A percentile compares a stretch with the other conserved stretches of the same genome.
Evolutionary conservation across 225 moss, liverwort and hornwort species (phyloP).

Genomic region (Climacium dendroides): DNA sequence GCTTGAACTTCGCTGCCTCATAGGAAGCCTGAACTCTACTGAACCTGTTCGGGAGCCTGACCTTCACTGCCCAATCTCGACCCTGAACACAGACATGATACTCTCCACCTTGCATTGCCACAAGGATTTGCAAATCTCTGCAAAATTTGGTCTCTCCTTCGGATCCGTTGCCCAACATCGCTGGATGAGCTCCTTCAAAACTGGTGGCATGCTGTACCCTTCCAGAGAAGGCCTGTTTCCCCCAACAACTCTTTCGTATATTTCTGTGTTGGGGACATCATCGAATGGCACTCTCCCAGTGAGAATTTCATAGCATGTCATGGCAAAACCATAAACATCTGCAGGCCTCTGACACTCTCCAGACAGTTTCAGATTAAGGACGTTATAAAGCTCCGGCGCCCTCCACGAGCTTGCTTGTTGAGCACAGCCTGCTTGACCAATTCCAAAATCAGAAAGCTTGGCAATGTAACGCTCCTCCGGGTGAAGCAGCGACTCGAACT

Average conservation of each 20-base stretch:
- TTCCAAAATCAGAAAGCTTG: slow-evolving; percentile 31
- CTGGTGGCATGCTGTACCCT: not conserved
- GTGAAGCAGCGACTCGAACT: not conserved
- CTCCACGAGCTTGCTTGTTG: not conserved
- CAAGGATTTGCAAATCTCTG: slow-evolving; percentile 4
- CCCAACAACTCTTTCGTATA: not conserved
- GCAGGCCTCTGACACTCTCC: slow-evolving; percentile 2
- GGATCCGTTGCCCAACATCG: slow-evolving; percentile 30
- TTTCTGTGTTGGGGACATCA: not conserved
- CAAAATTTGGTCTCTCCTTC: slow-evolving; percentile 2
- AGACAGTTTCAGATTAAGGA: not conserved
- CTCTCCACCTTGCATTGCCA: slow-evolving; percentile 20
- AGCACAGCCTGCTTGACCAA: not conserved
- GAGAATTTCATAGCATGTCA: slow-evolving; percentile 33
- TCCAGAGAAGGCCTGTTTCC: slow-evolving; percentile 10
- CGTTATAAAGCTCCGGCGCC: slow-evolving; percentile 20
- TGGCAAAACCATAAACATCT: slow-evolving; percentile 31
- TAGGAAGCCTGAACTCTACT: not conserved
- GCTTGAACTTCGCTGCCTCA: not conserved
- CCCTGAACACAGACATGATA: slow-evolving; percentile 9
- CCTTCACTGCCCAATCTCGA: not conserved
- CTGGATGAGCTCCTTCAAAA: slow-evolving; percentile 12
- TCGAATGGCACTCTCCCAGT: slow-evolving; percentile 14
- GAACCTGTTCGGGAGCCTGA: not conserved
- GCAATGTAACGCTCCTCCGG: slow-evolving; percentile 9